These are phyloP conservation scores for Solanum pinnatisectum DNA, from an alignment of 257 asterid species.

Conservation along the genomic window DNA sequence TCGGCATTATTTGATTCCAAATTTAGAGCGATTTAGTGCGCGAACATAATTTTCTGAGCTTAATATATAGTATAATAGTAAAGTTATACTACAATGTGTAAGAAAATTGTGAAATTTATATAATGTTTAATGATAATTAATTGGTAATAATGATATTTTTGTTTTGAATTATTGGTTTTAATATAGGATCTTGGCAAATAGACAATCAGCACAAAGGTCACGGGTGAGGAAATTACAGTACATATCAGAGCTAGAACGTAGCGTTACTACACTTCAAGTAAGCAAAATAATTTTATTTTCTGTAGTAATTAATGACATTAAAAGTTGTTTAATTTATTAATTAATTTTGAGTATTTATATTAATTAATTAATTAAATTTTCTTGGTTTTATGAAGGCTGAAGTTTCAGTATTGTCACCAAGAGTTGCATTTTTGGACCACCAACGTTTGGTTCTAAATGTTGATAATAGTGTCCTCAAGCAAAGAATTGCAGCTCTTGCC, in stretches of 20 bases:
- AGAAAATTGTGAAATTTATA: no score
- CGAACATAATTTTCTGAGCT: accelerated
- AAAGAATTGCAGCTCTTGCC: slow-evolving; percentile 89
- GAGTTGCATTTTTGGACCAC: slow-evolving; percentile 95
- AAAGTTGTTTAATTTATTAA: not conserved
- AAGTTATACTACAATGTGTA: no score
- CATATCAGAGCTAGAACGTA: slow-evolving; percentile 87
- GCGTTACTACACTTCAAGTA: slow-evolving; percentile 81
- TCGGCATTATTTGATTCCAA: not conserved
- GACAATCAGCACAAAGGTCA: slow-evolving; percentile 96
- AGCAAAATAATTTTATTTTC: not conserved
- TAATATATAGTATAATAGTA: no score
- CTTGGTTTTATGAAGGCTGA: slow-evolving; percentile 46
- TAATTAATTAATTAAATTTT: not conserved
- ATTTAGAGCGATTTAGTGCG: not conserved
- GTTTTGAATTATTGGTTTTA: not conserved
- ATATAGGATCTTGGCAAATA: slow-evolving; percentile 75
- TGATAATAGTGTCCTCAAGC: slow-evolving; percentile 89
- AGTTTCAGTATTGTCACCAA: slow-evolving; percentile 82
- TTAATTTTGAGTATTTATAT: not conserved
- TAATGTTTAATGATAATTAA: not conserved
- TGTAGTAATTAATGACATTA: not conserved
- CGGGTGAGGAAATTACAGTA: slow-evolving; percentile 87
- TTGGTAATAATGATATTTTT: not conserved
- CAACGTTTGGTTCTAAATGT: slow-evolving; percentile 73